These are phyloP conservation scores for Leccinum imitatum DNA, from an alignment of 768 basidiomycete species.

Conservation along the genomic window DNA sequence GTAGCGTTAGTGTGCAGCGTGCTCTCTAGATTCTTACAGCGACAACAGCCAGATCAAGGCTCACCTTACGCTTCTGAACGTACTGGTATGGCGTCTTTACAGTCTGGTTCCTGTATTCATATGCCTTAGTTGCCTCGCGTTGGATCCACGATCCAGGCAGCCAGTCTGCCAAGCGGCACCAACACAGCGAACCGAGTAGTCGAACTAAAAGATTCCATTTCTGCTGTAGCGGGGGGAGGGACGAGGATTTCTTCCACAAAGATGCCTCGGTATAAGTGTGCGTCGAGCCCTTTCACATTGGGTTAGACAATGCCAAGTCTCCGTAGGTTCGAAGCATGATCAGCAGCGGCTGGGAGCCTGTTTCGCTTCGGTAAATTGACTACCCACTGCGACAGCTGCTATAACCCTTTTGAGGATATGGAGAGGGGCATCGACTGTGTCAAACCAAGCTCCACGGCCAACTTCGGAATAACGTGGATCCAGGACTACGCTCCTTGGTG, in stretches of 20 bases:
- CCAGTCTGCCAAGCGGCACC: neutral
- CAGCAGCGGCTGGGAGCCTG: neutral
- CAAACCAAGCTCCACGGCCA: neutral
- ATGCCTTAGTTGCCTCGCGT: neutral
- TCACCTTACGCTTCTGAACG: neutral
- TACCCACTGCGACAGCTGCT: neutral
- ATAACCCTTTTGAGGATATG: neutral
- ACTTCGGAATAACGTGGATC: neutral
- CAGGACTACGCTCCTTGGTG: neutral
- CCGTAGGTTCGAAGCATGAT: neutral
- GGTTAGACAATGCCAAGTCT: neutral
- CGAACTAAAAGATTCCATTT: neutral
- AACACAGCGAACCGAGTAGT: neutral
- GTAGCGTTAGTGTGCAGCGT: neutral
- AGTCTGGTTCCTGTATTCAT: neutral
- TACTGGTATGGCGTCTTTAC: constrained; percentile 4
- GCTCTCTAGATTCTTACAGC: neutral
- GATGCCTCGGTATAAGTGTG: neutral
- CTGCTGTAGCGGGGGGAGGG: neutral
- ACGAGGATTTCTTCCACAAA: neutral
- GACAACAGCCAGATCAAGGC: neutral
- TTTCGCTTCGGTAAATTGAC: neutral
- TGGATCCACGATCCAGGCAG: constrained; percentile 7
- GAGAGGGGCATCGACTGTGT: neutral
- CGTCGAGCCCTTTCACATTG: neutral